Percentiles rank a stretch among this genome's conserved stretches.
Evolutionary conservation across 345 rosid species (phyloP).

Genomic region (Clarkia xantiana): DNA sequence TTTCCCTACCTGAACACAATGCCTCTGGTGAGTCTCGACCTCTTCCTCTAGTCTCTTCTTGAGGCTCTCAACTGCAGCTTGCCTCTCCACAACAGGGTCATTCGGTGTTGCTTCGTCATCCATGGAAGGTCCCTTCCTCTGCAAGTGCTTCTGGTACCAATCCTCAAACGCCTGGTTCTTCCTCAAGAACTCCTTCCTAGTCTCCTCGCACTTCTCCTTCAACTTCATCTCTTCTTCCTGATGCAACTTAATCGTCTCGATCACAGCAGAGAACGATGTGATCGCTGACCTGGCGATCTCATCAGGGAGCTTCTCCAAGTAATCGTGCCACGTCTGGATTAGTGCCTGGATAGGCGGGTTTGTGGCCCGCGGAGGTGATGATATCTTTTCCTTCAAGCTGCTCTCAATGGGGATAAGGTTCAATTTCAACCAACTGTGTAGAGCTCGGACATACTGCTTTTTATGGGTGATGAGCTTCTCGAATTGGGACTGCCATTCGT

Average conservation of each 20-base stretch:
- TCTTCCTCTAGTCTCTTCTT: slow-evolving; percentile 68
- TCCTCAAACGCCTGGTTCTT: slow-evolving; percentile 73
- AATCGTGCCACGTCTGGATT: slow-evolving; percentile 53
- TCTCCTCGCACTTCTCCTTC: slow-evolving; percentile 75
- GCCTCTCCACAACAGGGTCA: slow-evolving; percentile 65
- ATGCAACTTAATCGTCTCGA: slow-evolving; percentile 44
- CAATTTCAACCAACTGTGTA: slow-evolving; percentile 52
- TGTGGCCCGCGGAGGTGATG: slow-evolving; percentile 65
- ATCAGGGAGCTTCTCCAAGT: slow-evolving; percentile 65
- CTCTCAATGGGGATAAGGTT: slow-evolving; percentile 72
- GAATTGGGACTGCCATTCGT: slow-evolving; percentile 61
- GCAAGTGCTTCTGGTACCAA: slow-evolving; percentile 71
- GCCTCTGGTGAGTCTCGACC: slow-evolving; percentile 46
- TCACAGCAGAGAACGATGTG: slow-evolving; percentile 57
- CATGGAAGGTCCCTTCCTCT: slow-evolving; percentile 34
- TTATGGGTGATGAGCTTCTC: slow-evolving; percentile 58
- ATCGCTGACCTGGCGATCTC: slow-evolving; percentile 80
- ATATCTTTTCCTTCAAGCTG: slow-evolving; percentile 43
- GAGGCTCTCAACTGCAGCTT: slow-evolving; percentile 50
- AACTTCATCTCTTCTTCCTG: slow-evolving; percentile 91
- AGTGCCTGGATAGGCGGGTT: slow-evolving; percentile 73
- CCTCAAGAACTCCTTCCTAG: slow-evolving; percentile 46
- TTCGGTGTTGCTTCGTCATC: slow-evolving; percentile 40
- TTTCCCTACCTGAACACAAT: slow-evolving; percentile 37
- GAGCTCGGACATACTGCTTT: slow-evolving; percentile 61